phyloP scores from a whole-genome alignment of 1,284 basidiomycete genomes.

The Erythrobasidium hasegawianum region DNA sequence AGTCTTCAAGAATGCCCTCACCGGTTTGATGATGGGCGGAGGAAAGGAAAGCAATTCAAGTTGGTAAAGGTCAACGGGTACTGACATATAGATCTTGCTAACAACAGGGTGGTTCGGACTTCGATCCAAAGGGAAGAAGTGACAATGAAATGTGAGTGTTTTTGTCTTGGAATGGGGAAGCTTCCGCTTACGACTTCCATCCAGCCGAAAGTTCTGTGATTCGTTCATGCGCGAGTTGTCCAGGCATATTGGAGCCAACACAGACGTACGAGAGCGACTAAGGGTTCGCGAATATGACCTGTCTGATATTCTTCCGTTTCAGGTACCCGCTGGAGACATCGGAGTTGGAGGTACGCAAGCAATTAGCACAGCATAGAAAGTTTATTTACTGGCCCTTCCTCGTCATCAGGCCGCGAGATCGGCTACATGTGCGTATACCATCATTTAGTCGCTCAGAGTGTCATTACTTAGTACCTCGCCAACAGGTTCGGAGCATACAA shows the following conservation, averaged over 20 bases:
- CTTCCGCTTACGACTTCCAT: too few species aligned
- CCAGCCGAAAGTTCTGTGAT: slow-evolving; percentile 47
- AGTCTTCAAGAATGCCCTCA: slow-evolving; percentile 79
- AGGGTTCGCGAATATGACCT: slow-evolving; percentile 54
- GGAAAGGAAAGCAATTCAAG: slow-evolving; percentile 50
- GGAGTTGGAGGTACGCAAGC: slow-evolving; percentile 20
- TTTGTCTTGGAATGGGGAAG: slow-evolving; percentile 52
- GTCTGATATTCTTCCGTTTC: too few species aligned
- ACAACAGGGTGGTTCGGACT: slow-evolving; percentile 52
- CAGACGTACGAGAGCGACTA: slow-evolving; percentile 68
- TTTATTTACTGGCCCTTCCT: background rate
- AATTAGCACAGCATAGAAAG: background rate
- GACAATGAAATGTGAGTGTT: slow-evolving; percentile 72
- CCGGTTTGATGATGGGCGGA: slow-evolving; percentile 72
- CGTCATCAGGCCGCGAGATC: slow-evolving; percentile 20
- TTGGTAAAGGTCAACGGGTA: slow-evolving; percentile 47
- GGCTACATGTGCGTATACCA: slow-evolving; percentile 48
- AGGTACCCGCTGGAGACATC: slow-evolving; percentile 27
- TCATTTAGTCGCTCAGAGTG: slow-evolving; percentile 35
- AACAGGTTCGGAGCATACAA: slow-evolving; percentile 59
- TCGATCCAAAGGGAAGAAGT: slow-evolving; percentile 76
- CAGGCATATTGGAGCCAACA: slow-evolving; percentile 60
- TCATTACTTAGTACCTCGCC: slow-evolving; percentile 39
- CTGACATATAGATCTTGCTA: background rate
- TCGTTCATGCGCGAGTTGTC: slow-evolving; percentile 71